phyloP scores from a whole-genome alignment of 805 yeast species.

The Yamadazyma tumulicola region DNA sequence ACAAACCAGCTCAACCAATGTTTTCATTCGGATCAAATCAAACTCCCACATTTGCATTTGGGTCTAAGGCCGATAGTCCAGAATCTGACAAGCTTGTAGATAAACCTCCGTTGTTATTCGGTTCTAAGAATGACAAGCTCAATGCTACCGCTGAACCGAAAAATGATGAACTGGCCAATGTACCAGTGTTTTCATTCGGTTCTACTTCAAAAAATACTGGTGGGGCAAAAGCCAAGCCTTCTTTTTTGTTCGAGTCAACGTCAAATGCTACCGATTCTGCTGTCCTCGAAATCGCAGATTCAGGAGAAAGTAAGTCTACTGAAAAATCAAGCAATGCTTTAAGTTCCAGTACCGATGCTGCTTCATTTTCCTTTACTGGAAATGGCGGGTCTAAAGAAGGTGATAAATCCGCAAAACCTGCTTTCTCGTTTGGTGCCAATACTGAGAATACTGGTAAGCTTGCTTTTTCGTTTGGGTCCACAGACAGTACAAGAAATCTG shows the following conservation, averaged over 20 bases:
- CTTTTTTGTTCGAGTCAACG: constrained; percentile 19
- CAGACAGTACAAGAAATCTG: background rate
- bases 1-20: constrained; percentile 12
- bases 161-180: constrained; percentile 7
- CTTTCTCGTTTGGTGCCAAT: constrained; percentile 16
- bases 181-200: constrained; percentile 21
- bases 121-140: constrained; percentile 4
- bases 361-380: no score
- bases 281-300: no score
- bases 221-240: constrained; percentile 20
- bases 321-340: no score
- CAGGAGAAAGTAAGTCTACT: constrained; percentile 5
- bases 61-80: constrained; percentile 3
- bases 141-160: constrained; percentile 11
- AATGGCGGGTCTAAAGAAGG: no score
- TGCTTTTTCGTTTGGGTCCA: constrained; percentile 16
- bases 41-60: constrained; percentile 15
- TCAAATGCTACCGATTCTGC: no score
- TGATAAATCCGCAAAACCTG: constrained; percentile 13
- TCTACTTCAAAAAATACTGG: constrained; percentile 4
- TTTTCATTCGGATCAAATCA: constrained; percentile 15
- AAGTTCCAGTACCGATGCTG: no score
- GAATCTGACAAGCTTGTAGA: constrained; percentile 7
- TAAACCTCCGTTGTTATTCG: constrained; percentile 16
- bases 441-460: constrained; percentile 8